A percentile compares a stretch with the other conserved stretches of the same genome.
Conservation (phyloP, 345 rosid species). For the Heritiera littoralis region DNA sequence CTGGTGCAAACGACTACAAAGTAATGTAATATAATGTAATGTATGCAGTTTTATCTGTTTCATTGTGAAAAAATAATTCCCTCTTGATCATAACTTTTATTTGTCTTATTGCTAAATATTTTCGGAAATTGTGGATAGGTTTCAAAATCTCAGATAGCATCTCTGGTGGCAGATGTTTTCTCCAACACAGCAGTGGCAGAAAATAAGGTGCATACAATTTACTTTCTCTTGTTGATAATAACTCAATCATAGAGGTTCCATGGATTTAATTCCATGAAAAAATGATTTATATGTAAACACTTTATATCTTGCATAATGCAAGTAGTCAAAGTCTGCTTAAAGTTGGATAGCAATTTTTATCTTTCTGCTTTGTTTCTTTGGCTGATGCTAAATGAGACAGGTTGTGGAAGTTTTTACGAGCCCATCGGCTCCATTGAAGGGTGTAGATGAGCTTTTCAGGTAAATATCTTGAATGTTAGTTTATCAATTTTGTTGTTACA, state of each 20-base stretch:
- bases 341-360: neutral
- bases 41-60: slow-evolving; percentile 65
- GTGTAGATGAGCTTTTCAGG: slow-evolving; percentile 84
- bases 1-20: slow-evolving; percentile 72
- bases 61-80: neutral
- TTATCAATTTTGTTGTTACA: neutral
- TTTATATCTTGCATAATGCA: neutral
- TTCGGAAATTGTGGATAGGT: slow-evolving; percentile 46
- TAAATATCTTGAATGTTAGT: slow-evolving; percentile 24
- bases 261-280: neutral
- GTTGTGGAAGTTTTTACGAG: slow-evolving; percentile 78
- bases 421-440: slow-evolving; percentile 71
- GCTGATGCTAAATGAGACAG: slow-evolving; percentile 34
- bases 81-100: neutral
- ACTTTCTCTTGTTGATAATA: neutral
- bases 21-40: slow-evolving; percentile 75
- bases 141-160: slow-evolving; percentile 71
- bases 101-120: neutral
- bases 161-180: slow-evolving; percentile 81
- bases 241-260: neutral
- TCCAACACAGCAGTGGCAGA: slow-evolving; percentile 83
- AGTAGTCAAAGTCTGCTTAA: neutral
- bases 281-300: neutral
- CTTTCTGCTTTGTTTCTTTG: neutral
- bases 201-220: slow-evolving; percentile 67